Evolutionary conservation across 2,329 filamentous ascomycete genomes (phyloP).

Genomic region (Lasiodiplodia sp.): DNA sequence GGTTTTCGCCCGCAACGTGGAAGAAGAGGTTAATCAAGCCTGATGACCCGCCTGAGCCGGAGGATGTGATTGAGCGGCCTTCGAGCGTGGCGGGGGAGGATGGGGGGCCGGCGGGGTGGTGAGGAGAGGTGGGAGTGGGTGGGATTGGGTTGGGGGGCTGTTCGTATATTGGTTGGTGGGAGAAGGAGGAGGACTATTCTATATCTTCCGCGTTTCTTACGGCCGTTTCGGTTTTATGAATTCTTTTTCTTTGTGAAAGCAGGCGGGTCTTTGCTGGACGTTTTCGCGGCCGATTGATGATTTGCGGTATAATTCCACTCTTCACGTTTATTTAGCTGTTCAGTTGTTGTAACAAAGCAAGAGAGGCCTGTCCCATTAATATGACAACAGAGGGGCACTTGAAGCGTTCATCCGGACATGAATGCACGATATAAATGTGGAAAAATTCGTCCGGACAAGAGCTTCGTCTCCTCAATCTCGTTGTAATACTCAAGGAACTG

Average conservation of each 20-base stretch:
- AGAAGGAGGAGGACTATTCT: no score
- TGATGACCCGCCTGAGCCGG: constrained; percentile 6
- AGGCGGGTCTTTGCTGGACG: background rate
- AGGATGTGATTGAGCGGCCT: constrained; percentile 8
- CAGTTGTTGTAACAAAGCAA: background rate
- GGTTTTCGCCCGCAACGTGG: constrained; percentile 17
- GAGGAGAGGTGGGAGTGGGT: background rate
- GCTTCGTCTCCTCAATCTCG: no score
- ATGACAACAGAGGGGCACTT: no score
- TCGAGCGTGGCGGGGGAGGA: background rate
- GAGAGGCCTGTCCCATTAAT: no score
- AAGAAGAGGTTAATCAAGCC: constrained; percentile 15
- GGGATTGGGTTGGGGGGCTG: background rate
- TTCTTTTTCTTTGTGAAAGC: background rate
- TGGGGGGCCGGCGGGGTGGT: background rate
- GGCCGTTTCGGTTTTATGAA: no score
- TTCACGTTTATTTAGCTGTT: background rate
- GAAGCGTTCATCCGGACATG: no score
- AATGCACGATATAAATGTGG: no score
- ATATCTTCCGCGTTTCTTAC: no score
- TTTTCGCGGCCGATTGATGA: background rate
- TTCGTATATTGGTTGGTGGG: background rate
- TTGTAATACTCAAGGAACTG: no score
- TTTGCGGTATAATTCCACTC: background rate
- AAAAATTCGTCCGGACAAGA: no score